Conservation (phyloP, 2,329 filamentous ascomycete species). For the Fusarium algeriense region DNA sequence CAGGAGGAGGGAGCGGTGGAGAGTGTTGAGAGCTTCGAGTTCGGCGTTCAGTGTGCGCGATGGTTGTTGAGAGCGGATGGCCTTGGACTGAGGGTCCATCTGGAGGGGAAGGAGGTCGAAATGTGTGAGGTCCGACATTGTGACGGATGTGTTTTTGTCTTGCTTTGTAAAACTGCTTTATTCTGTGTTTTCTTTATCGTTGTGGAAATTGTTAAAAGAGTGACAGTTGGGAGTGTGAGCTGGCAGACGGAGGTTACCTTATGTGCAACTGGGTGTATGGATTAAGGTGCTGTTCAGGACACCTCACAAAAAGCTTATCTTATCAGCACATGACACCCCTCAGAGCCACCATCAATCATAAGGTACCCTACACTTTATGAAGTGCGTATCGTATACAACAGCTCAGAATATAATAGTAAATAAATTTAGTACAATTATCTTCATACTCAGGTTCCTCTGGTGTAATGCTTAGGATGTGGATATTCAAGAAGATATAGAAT, state of each 20-base stretch:
- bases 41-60: conserved; percentile 69
- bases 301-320: conserved; percentile 54
- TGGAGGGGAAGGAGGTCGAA: conserved; percentile 86
- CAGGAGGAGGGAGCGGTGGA: conserved; percentile 82
- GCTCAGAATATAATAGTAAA: not conserved
- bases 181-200: not conserved
- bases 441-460: accelerated
- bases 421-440: too few relatives aligned
- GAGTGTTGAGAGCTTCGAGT: conserved; percentile 79
- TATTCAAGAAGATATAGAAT: not conserved
- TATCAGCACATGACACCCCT: conserved; percentile 54
- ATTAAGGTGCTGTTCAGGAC: conserved; percentile 45
- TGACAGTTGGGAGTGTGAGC: conserved; percentile 28
- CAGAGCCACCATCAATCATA: conserved; percentile 9
- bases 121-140: conserved; percentile 72
- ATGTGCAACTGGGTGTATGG: conserved; percentile 3
- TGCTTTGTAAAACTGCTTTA: not conserved
- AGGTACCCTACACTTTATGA: conserved; percentile 28
- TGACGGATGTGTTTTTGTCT: conserved; percentile 26
- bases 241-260: conserved; percentile 2
- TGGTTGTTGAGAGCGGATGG: conserved; percentile 66
- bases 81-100: conserved; percentile 85
- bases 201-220: conserved; percentile 23
- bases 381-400: not conserved
- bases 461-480: accelerated